Conservation (phyloP, 805 yeast genomes). For the Candida schatavii region DNA sequence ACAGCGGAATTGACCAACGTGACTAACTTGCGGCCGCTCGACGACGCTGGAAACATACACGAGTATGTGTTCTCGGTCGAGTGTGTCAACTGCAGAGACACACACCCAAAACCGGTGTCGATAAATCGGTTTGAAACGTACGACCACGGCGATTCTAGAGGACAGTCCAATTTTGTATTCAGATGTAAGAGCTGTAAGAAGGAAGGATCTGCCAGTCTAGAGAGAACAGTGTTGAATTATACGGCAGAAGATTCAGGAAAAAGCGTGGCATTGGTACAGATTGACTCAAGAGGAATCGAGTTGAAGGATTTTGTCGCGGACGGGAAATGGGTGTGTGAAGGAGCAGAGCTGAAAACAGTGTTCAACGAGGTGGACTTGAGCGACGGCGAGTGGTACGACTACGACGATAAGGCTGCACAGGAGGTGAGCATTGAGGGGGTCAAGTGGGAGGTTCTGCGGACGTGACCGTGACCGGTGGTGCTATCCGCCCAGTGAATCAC, state of each 20-base stretch:
- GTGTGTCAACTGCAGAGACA: constrained; percentile 79
- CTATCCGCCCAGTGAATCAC: too few relatives aligned
- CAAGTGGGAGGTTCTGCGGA: constrained; percentile 56
- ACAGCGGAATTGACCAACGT: constrained; percentile 54
- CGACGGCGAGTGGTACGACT: constrained; percentile 92
- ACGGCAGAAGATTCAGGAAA: constrained; percentile 37
- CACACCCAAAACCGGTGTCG: constrained; percentile 65
- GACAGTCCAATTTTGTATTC: constrained; percentile 81
- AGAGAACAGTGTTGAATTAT: constrained; percentile 28
- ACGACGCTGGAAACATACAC: constrained; percentile 58
- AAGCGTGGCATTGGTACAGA: constrained; percentile 51
- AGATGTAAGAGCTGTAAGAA: constrained; percentile 64
- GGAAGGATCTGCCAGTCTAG: constrained; percentile 36
- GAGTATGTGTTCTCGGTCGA: constrained; percentile 71
- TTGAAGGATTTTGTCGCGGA: constrained; percentile 64
- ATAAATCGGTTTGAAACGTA: constrained; percentile 66
- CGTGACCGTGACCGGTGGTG: too few relatives aligned
- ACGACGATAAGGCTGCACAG: constrained; percentile 76
- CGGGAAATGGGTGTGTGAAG: constrained; percentile 58
- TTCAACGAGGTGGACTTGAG: constrained; percentile 67
- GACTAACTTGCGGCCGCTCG: constrained; percentile 56
- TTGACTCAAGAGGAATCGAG: constrained; percentile 87
- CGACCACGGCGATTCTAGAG: constrained; percentile 68
- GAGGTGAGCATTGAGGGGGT: constrained; percentile 82
- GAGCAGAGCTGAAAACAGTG: constrained; percentile 47